Conservation (phyloP, 495 filamentous ascomycete species). For the Neurospora sublineolata region DNA sequence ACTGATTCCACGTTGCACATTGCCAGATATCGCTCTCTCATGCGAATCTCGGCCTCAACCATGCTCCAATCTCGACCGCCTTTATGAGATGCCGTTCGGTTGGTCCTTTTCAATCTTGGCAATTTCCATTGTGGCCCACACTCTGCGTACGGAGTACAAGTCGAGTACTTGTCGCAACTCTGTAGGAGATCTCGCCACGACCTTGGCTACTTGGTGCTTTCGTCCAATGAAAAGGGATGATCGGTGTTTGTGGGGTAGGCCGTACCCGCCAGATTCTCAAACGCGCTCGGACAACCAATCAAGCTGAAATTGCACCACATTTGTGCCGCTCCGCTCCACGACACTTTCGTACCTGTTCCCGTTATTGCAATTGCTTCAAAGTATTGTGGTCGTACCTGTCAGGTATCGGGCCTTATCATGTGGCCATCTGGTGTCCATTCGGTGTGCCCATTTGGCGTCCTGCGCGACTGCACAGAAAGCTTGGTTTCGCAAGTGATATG, state of each 20-base stretch:
- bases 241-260: background rate
- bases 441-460: background rate
- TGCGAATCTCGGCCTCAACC: background rate
- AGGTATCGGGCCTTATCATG: background rate
- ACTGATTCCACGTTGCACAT: background rate
- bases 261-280: background rate
- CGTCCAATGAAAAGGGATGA: slow-evolving; percentile 7
- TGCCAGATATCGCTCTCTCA: background rate
- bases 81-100: background rate
- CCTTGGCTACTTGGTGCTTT: slow-evolving; percentile 1
- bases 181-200: slow-evolving; percentile 8
- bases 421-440: background rate
- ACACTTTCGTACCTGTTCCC: slow-evolving; percentile 8
- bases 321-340: slow-evolving; percentile 12
- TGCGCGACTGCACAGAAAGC: background rate
- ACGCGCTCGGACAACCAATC: background rate
- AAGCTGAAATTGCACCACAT: slow-evolving; percentile 13
- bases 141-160: background rate
- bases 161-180: background rate
- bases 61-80: background rate
- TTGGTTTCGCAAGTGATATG: slow-evolving; percentile 1
- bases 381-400: slow-evolving; percentile 5
- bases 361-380: slow-evolving; percentile 6
- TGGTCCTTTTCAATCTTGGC: background rate
- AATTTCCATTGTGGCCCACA: background rate